Base-by-base conservation (phyloP, 108 stramenopile species). In the Phaeodactylum tricornutum region DNA sequence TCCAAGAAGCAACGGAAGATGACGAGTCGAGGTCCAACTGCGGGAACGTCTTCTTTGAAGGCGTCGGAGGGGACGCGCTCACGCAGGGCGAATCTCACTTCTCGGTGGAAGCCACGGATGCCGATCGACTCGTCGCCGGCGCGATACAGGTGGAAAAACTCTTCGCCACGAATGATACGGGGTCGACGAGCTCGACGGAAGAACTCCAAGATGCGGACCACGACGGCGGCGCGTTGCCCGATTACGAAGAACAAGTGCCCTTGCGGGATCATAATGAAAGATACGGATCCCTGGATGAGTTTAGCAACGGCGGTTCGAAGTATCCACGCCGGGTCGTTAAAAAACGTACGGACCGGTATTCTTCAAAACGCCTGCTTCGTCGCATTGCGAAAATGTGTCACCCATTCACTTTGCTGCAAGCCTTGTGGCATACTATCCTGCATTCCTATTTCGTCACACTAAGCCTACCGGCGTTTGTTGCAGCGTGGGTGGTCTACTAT, bases 401-500 rank as follows among this genome's bases (percentile, higher is more conserved):
- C 16, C 21, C 23, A 11, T 15, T 24, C 2, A 50, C 7, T 50
- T 19, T n/a, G 25, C 17, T 21, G 19, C 29, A 22, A 41, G 8
- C 19, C 11, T 3, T 59, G 16, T 38, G 29, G 28, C 20, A 46
- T 16, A 22, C 28, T 12, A 3, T 59, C 4, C 14, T 38, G 16
- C 8, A 28, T 7, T 53, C 51, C 8, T 53, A 30, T 25, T 43
- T 62, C 20, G n/a, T 24, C 17, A 47, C 15, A 15, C 8, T 57
- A 4, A 57, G 52, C 8, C 22, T 69, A 29, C 56, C 67, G 15
- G 46, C 33, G 0, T 45, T 74, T 24, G 27, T 56, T 6, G 17
- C 42, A 21, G 63, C 68, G 0, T 58, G 59, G 31, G 43, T 80
- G 17, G 44, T 67, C 1, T 82, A 53, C 42, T 77, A 80, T 38